A percentile compares a stretch with the other conserved stretches of the same genome.
Conservation (phyloP, 2,329 filamentous ascomycete species). For the Aspergillus sp. region DNA sequence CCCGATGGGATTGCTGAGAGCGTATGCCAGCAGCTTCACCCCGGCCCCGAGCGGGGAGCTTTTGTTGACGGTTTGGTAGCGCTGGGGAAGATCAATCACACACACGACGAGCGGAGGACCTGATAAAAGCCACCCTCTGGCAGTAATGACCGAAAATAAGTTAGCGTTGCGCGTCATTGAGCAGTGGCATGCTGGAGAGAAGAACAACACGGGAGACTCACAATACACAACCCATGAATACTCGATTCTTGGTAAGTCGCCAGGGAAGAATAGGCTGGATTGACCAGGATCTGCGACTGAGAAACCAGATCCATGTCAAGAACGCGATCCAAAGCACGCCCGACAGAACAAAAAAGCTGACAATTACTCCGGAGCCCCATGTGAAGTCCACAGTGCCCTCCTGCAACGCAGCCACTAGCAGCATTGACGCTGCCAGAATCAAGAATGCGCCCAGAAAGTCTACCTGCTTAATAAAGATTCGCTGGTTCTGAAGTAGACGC, state of each 20-base stretch:
- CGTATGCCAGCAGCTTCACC: slow-evolving; percentile 20
- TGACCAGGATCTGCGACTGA: neutral
- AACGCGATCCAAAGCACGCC: slow-evolving; percentile 28
- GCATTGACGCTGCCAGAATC: slow-evolving; percentile 53
- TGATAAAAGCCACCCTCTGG: slow-evolving; percentile 15
- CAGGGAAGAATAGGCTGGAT: slow-evolving; percentile 20
- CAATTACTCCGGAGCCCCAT: slow-evolving; percentile 55
- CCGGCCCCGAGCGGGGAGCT: slow-evolving; percentile 19
- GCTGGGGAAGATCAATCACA: slow-evolving; percentile 22
- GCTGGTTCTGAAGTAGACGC: neutral
- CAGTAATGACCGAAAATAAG: neutral
- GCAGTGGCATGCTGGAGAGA: no score
- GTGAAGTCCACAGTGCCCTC: slow-evolving; percentile 54
- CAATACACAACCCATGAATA: slow-evolving; percentile 10
- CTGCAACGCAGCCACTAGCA: slow-evolving; percentile 58
- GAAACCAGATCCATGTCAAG: slow-evolving; percentile 15
- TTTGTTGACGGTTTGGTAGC: slow-evolving; percentile 24
- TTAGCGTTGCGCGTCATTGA: neutral
- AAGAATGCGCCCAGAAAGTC: slow-evolving; percentile 55
- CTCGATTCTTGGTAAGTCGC: slow-evolving; percentile 12
- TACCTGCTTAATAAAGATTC: slow-evolving; percentile 23
- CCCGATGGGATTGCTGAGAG: slow-evolving; percentile 16
- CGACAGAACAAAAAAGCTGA: slow-evolving; percentile 51
- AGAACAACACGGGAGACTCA: neutral
- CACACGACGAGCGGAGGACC: slow-evolving; percentile 18